Evolutionary conservation across 2,329 filamentous ascomycete species (phyloP).

Genomic region (Ophiostoma ulmi): DNA sequence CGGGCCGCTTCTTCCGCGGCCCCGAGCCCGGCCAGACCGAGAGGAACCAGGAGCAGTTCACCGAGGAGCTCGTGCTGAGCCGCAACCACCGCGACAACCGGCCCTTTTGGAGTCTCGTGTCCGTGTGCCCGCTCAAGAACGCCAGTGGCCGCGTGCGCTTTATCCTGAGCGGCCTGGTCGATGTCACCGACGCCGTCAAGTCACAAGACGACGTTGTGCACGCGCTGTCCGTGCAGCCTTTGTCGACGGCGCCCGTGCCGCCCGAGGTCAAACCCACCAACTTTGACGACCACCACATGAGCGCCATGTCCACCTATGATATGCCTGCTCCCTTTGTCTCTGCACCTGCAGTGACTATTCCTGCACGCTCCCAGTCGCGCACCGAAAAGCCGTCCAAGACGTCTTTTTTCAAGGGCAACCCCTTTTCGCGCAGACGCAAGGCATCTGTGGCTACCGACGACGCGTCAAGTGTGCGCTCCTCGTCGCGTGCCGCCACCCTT

Average conservation of each 20-base stretch:
- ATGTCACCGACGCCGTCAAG: conserved; percentile 51
- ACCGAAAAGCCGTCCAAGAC: conserved; percentile 4
- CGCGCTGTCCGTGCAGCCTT: conserved; percentile 41
- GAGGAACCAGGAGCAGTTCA: conserved; percentile 33
- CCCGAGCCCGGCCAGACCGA: conserved; percentile 38
- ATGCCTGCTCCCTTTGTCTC: background rate
- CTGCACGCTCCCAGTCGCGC: background rate
- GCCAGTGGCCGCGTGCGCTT: conserved; percentile 44
- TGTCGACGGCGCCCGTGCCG: conserved; percentile 29
- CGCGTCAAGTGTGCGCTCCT: background rate
- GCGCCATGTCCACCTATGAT: background rate
- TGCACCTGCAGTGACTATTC: background rate
- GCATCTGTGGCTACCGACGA: background rate
- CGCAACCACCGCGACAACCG: conserved; percentile 43
- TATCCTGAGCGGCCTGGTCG: conserved; percentile 54
- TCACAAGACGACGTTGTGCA: conserved; percentile 47
- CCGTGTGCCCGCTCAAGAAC: conserved; percentile 48
- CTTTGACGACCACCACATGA: background rate
- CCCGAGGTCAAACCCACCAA: background rate
- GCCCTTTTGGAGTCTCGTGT: conserved; percentile 54
- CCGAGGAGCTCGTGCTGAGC: conserved; percentile 40
- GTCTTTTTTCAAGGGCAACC: conserved; percentile 24
- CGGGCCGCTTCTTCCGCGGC: conserved; percentile 47
- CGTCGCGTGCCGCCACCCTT: background rate
- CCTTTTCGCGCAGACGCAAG: conserved; percentile 22